Evolutionary conservation across 768 basidiomycete genomes (phyloP).

Genomic region (Mycena sanguinolenta): DNA sequence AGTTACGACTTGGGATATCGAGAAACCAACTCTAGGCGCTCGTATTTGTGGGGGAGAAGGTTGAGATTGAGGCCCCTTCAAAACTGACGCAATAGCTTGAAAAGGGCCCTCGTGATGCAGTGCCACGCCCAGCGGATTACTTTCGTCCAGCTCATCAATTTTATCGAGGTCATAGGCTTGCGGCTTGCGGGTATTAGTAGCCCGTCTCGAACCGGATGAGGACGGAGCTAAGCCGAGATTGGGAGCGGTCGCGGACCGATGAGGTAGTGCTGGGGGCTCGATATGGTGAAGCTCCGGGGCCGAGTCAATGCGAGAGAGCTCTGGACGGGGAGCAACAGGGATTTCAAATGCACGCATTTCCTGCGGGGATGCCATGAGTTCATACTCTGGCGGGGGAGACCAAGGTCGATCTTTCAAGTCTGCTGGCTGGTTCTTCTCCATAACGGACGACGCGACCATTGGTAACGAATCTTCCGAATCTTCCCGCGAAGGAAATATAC

Average conservation of each 20-base stretch:
- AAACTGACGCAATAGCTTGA: slow-evolving; percentile 64
- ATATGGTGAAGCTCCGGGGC: slow-evolving; percentile 32
- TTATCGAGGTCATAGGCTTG: slow-evolving; percentile 63
- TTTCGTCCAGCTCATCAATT: slow-evolving; percentile 85
- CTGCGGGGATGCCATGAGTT: slow-evolving; percentile 10
- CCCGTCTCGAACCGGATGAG: neutral
- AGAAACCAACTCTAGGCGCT: slow-evolving; percentile 18
- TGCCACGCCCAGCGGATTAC: slow-evolving; percentile 72
- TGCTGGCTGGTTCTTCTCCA: neutral
- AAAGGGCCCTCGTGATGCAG: slow-evolving; percentile 85
- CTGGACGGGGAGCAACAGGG: slow-evolving; percentile 8
- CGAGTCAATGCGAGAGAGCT: slow-evolving; percentile 23
- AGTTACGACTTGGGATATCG: neutral
- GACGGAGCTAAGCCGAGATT: slow-evolving; percentile 8
- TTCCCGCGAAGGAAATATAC: neutral
- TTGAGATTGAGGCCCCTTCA: slow-evolving; percentile 41
- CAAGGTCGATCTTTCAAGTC: neutral
- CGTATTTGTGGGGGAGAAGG: slow-evolving; percentile 35
- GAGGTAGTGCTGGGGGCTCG: slow-evolving; percentile 27
- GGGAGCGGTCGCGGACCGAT: slow-evolving; percentile 29
- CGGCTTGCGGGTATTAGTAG: slow-evolving; percentile 7
- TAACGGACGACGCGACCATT: slow-evolving; percentile 7
- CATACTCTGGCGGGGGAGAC: slow-evolving; percentile 38
- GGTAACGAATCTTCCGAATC: slow-evolving; percentile 1
- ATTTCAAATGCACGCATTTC: neutral